Percentiles rank a stretch among this genome's conserved stretches.
phyloP scores from a whole-genome alignment of 176 grass and related monocot genomes.

The Rhynchospora breviuscula region DNA sequence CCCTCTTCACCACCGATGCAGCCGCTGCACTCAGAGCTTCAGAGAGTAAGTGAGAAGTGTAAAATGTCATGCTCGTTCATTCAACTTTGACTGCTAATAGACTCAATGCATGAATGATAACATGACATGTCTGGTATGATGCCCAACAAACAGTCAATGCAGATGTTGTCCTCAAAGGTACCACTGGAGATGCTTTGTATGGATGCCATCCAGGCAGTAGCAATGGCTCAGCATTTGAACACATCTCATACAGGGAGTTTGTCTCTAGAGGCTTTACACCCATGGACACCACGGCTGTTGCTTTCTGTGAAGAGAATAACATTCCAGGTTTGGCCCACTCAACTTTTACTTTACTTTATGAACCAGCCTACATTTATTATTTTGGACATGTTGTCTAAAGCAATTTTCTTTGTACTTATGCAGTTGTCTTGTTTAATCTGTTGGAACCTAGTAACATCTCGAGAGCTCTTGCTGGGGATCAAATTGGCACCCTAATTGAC shows the following conservation, averaged over 20 bases:
- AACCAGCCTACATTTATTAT: neutral
- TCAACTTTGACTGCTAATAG: neutral
- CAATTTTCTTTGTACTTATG: conserved; percentile 19
- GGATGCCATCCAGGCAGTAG: conserved; percentile 49
- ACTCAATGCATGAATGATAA: conserved; percentile 16
- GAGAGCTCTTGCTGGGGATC: conserved; percentile 74
- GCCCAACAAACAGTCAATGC: conserved; percentile 56
- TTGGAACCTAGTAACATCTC: conserved; percentile 80
- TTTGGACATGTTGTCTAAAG: neutral
- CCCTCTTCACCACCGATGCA: conserved; percentile 74
- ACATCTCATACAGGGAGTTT: conserved; percentile 86
- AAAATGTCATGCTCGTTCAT: neutral
- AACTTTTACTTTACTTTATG: neutral
- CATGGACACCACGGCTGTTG: conserved; percentile 89
- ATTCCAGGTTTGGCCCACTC: conserved; percentile 61
- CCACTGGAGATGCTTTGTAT: conserved; percentile 53
- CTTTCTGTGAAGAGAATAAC: conserved; percentile 94
- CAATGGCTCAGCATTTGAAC: conserved; percentile 51
- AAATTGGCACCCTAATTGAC: conserved; percentile 81
- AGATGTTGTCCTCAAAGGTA: conserved; percentile 86
- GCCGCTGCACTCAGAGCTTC: conserved; percentile 85
- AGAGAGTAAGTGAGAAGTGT: conserved; percentile 53
- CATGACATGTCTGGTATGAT: conserved; percentile 35
- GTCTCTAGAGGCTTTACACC: conserved; percentile 61
- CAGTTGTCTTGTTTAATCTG: conserved; percentile 95